Conservation (phyloP, 2,329 filamentous ascomycete genomes). For the Lasiodiplodia sp. region DNA sequence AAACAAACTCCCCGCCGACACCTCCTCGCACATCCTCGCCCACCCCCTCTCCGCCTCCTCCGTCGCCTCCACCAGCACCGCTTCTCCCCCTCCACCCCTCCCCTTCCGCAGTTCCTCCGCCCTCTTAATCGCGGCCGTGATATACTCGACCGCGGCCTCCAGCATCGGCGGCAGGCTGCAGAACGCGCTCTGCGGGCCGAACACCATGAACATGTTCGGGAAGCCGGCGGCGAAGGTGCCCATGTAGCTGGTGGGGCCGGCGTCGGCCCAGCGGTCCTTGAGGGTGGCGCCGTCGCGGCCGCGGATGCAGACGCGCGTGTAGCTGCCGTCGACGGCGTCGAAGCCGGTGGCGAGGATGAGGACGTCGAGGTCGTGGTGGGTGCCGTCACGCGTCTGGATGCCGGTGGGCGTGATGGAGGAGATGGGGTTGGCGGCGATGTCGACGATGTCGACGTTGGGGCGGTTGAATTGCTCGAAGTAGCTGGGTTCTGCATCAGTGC, state of each 20-base stretch:
- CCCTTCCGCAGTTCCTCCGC: slow-evolving; percentile 26
- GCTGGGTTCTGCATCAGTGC: too few species aligned
- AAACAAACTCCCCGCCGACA: slow-evolving; percentile 38
- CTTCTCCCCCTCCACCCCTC: slow-evolving; percentile 18
- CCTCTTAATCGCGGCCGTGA: slow-evolving; percentile 35
- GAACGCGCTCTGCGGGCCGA: slow-evolving; percentile 51
- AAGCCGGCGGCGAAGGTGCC: slow-evolving; percentile 49
- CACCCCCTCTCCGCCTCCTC: slow-evolving; percentile 39
- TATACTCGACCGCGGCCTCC: slow-evolving; percentile 46
- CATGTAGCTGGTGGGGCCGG: slow-evolving; percentile 41
- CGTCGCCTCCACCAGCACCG: slow-evolving; percentile 37
- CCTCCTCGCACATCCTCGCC: slow-evolving; percentile 36
- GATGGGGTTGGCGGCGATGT: slow-evolving; percentile 49
- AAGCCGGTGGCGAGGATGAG: slow-evolving; percentile 58
- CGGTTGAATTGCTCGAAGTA: slow-evolving; percentile 50
- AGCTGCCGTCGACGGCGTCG: slow-evolving; percentile 48
- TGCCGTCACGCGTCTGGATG: slow-evolving; percentile 57
- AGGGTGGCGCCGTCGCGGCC: slow-evolving; percentile 38
- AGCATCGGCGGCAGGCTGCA: slow-evolving; percentile 47
- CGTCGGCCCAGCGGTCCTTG: slow-evolving; percentile 7
- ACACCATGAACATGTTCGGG: slow-evolving; percentile 55
- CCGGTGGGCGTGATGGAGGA: slow-evolving; percentile 55
- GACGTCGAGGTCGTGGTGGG: slow-evolving; percentile 59
- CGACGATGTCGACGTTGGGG: slow-evolving; percentile 58
- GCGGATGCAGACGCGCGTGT: slow-evolving; percentile 46